Evolutionary conservation across 164 flowering plant genomes (phyloP), one percentile per base, ranked within the genome.

Genomic region (Piper betle): DNA sequence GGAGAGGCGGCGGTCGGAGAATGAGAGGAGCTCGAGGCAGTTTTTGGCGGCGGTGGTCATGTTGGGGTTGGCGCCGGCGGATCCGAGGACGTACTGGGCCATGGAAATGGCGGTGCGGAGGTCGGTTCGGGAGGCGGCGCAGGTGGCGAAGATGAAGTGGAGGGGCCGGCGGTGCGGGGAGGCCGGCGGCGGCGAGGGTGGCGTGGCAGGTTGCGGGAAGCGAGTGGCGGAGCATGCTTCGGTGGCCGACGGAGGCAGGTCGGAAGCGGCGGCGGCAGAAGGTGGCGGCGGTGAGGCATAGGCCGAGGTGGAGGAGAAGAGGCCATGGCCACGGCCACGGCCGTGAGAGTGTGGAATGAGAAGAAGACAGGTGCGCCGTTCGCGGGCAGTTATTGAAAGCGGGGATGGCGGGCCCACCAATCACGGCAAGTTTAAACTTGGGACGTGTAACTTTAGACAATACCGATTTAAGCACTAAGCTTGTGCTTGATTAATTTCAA

Each of bases 171-270:
- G 83, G 74, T 57, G 66, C 64, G 16, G 77, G 69, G 12, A 82
- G 77, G 58, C 61, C 50, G 59, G 57, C 15, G 6, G 59, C 10
- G 18, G 15, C 41, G 73, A 87, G 69, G 16, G 81, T 55, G 40
- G 79, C 10, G 19, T 61, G 66, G 69, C 98, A 92, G 37, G 61
- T 18, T 73, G 70, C 0, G 85, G 79, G 67, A 62, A 75, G 1
- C 82, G 80, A 1, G 96, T 84, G 64, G 96, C 84, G 13, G 78
- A 77, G 75, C 98, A 91, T 37, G 93, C 87, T 57, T 67, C 77
- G 1, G 48, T 75, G 66, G 81, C 73, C 48, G 64, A 59, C 5
- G 58, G 40, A 2, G 61, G 61, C 5, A 63, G 42, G 39, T 61
- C 33, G 5, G 62, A 37, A 43, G 63, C 50, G 50, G 63, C 33